Evolutionary conservation across 805 yeast genomes (phyloP).

Genomic region (Saccharomycopsis amapae): DNA sequence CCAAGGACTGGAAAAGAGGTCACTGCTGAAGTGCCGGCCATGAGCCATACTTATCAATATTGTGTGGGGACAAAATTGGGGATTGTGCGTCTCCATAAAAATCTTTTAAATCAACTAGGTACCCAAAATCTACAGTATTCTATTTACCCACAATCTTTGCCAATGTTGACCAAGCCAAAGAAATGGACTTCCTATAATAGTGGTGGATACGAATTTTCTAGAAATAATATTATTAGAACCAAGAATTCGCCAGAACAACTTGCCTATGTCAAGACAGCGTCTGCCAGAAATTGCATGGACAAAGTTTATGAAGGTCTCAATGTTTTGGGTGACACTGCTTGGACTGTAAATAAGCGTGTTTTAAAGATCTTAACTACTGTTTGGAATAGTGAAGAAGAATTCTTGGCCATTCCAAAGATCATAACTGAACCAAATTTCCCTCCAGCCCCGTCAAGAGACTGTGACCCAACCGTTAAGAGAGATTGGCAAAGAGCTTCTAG

Average conservation of each 20-base stretch:
- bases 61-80: conserved; percentile 75
- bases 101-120: conserved; percentile 57
- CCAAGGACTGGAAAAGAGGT: conserved; percentile 66
- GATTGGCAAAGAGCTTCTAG: conserved; percentile 63
- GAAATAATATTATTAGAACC: conserved; percentile 60
- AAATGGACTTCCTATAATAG: conserved; percentile 77
- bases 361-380: conserved; percentile 62
- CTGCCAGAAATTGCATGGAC: conserved; percentile 56
- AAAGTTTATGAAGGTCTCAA: conserved; percentile 74
- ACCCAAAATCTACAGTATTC: conserved; percentile 57
- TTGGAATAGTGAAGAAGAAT: conserved; percentile 81
- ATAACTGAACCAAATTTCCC: conserved; percentile 43
- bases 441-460: conserved; percentile 49
- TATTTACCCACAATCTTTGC: conserved; percentile 79
- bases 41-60: conserved; percentile 81
- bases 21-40: conserved; percentile 80
- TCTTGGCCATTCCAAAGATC: conserved; percentile 66
- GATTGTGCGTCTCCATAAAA: conserved; percentile 66
- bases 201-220: conserved; percentile 78
- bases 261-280: conserved; percentile 83
- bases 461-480: conserved; percentile 65
- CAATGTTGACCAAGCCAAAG: conserved; percentile 87
- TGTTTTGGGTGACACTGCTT: conserved; percentile 78
- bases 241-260: conserved; percentile 83
- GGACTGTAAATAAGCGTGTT: conserved; percentile 80